Evolutionary conservation across 345 rosid species (phyloP), one percentile per base, ranked within the genome.

Genomic region (Citrus mangshanensis): DNA sequence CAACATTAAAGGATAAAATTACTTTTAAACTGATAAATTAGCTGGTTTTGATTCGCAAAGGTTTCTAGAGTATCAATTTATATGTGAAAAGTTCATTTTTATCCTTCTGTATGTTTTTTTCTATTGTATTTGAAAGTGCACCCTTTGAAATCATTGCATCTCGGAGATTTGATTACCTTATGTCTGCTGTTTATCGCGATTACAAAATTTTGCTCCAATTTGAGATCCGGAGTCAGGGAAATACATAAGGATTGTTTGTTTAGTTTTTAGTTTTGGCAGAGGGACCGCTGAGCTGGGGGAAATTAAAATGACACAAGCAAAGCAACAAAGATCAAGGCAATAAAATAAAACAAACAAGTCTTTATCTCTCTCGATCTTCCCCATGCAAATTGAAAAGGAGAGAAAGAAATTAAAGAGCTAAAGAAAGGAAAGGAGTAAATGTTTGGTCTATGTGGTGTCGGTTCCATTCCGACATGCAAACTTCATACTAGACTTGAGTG

Each of bases 381-480:
- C 78, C 78, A 73, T 62, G 75, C 60, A 68, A 81, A 21, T n/a
- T 19, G 4, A 27, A 49, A 56, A 9, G 16, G 18, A 28, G 12
- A 18, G 7, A 16, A 35, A 34, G 25, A 68, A 27, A 54, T 30
- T n/a, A 25, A 62, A 21, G 21, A 25, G 6, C 32, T 37, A 65
- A 67, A 21, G 35, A 55, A 30, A 64, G 13, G 30, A 68, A 55
- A 67, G 59, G 46, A 58, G 74, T 74, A 59, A 80, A 58, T 42
- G 75, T 59, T 74, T 73, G 62, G 78, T 74, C 76, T 74, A 61
- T 38, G 79, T 63, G 69, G 68, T 83, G 83, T 77, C 83, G 81
- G 82, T 65, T 38, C 81, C 77, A 59, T 78, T 78, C 84, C 78
- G 80, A 80, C 79, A 77, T 68, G 35, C 64, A 28, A 73, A 40